Evolutionary conservation across 179 eudicot genomes (phyloP), one percentile per base, ranked within the genome.

Genomic region (Nepenthes alata): DNA sequence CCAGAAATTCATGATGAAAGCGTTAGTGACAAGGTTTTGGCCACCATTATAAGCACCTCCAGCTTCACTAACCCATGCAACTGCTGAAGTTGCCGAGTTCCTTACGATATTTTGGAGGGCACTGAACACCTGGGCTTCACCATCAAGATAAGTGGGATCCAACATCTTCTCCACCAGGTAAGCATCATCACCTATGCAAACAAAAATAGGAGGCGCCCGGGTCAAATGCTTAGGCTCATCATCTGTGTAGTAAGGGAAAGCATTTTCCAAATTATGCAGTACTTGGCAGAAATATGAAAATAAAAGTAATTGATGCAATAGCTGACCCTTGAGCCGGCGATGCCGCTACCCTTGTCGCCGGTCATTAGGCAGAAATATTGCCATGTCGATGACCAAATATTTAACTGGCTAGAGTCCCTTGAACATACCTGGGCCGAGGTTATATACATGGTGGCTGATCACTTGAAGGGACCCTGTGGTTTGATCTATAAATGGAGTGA

Each of bases 1-100:
- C 88, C 88, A 83, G 70, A 83, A 83, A 65, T 81, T 75, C 49
- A 63, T 75, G 13, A 80, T 82, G 58, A 83, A 83, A 13, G 84
- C 67, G 34, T 55, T 36, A 1, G 58, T 55, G 9, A 55, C 58
- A 2, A 25, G 38, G 34, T 16, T 11, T 25, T 67, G 83, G 25
- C 97, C 97, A 38, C 96, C 89, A 64, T 88, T 84, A 61, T 77
- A 88, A 35, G 97, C 96, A 36, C 97, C 97, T 9, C 97, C 97
- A 3, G 97, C 76, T 70, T 91, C 97, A 44, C 97, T 85, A 39
- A 91, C 96, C 58, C 58, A 55, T 8, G 58, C 58, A 54, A 34
- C 58, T 34, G 58, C 58, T 34, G 9, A 6, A 25, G 11, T 55
- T 4, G 2, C 37, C 10, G 58, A 50, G n/a, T 11, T n/a, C 4